Evolutionary conservation across 805 yeast species (phyloP).

Genomic region (Ascoidea tarda): DNA sequence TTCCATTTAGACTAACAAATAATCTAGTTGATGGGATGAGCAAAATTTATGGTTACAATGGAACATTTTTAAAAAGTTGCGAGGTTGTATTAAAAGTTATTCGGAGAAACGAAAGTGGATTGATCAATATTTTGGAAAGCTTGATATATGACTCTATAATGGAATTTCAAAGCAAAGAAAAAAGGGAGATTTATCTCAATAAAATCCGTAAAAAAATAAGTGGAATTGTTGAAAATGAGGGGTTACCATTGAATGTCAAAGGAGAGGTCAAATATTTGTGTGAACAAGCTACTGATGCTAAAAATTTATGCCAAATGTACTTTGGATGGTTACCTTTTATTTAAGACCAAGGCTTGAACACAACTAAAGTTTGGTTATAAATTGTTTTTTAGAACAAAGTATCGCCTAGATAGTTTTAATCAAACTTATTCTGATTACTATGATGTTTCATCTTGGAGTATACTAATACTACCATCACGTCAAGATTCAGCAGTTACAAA

Average conservation of each 20-base stretch:
- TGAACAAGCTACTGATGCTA: slow-evolving; percentile 63
- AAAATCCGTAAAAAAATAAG: slow-evolving; percentile 68
- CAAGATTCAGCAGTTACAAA: too few species aligned
- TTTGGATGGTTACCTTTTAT: slow-evolving; percentile 79
- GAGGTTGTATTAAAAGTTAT: slow-evolving; percentile 69
- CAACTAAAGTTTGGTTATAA: too few species aligned
- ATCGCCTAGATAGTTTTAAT: too few species aligned
- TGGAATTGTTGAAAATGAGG: slow-evolving; percentile 71
- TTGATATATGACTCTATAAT: slow-evolving; percentile 86
- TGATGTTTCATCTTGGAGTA: too few species aligned
- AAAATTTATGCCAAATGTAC: slow-evolving; percentile 73
- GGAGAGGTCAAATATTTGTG: slow-evolving; percentile 89
- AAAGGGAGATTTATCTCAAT: slow-evolving; percentile 46
- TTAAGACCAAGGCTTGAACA: too few species aligned
- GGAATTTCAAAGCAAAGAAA: slow-evolving; percentile 43
- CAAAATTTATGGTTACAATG: slow-evolving; percentile 84
- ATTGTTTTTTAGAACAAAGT: too few species aligned
- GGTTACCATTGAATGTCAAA: slow-evolving; percentile 75
- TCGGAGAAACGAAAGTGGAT: slow-evolving; percentile 64
- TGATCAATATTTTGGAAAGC: slow-evolving; percentile 86
- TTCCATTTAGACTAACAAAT: slow-evolving; percentile 84
- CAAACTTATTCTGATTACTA: too few species aligned
- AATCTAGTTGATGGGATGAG: slow-evolving; percentile 75
- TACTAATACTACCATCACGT: too few species aligned
- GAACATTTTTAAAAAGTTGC: slow-evolving; percentile 71